Base-by-base conservation (phyloP, 2,329 filamentous ascomycete species). In the Sporothrix mexicana region DNA sequence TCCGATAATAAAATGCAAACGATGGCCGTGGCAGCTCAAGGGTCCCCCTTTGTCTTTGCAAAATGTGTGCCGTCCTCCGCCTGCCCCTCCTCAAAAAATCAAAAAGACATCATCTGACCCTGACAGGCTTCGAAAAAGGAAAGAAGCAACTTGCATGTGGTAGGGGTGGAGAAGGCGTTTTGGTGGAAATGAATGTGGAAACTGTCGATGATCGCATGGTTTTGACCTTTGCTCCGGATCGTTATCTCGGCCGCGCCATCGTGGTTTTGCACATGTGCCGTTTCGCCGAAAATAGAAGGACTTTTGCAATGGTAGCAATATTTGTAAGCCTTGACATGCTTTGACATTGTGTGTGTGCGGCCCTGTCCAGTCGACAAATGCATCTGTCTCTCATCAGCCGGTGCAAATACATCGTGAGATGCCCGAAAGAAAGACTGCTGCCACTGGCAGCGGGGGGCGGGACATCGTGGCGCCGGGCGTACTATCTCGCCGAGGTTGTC, bases 21-120 rank as follows among this genome's bases (percentile, higher is more conserved):
- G 23, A 49, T 49, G 43, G 62, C 30, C 64, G 47, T 51, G 64
- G 47, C 45, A 36, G 64, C 36, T 23, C 23, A 67, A 45, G 15
- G 13, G 9, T 15, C n/a, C 4, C 12, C 41, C 9, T 43, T 43
- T 17, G 15, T 25, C 15, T 47, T 15, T 20, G 47, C n/a, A 64
- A 13, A 25, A 8, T 20, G 13, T 13, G 23, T 51, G 25, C 47
- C 23, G 36, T 15, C 45, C 3, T 36, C 64, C 23, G 23, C 20
- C 23, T 1, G 23, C 45, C 25, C 64, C 17, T 51, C 45, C 7
- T 43, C 4, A 36, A 36, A 30, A 51, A 67, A 8, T 36, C 1
- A 7, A 36, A 30, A 51, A 67, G 4, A 51, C 20, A 36, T 51
- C 64, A 67, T 51, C 64, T 67, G 64, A 51, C 64, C 45, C 13